Conservation (phyloP, 345 rosid species). For the Cochlearia excelsa region DNA sequence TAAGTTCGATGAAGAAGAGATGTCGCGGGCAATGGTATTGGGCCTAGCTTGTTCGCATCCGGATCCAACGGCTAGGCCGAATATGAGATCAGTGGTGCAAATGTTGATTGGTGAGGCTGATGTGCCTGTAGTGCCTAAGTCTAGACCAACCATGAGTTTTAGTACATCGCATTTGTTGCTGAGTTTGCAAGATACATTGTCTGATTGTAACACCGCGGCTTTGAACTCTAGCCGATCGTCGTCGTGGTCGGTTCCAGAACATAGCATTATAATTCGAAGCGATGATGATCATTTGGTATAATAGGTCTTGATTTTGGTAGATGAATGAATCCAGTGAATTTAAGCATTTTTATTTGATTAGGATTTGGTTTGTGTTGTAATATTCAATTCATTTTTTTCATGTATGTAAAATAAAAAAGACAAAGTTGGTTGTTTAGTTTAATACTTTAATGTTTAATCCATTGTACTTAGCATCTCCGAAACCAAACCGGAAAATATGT, state of each 20-base stretch:
- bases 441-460: no score
- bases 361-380: constrained; percentile 19
- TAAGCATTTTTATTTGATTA: constrained; percentile 17
- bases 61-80: constrained; percentile 51
- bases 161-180: constrained; percentile 81
- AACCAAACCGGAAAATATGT: no score
- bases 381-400: constrained; percentile 21
- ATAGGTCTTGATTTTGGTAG: not conserved
- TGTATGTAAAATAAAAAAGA: no score
- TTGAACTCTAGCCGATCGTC: constrained; percentile 57
- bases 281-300: constrained; percentile 34
- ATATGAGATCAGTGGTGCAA: constrained; percentile 53
- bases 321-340: not conserved
- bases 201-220: constrained; percentile 65
- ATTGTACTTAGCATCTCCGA: no score
- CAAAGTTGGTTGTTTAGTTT: no score
- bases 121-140: constrained; percentile 37
- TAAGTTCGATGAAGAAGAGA: constrained; percentile 42
- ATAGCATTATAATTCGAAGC: constrained; percentile 22
- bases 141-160: constrained; percentile 55
- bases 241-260: constrained; percentile 44
- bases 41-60: constrained; percentile 61
- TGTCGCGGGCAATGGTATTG: constrained; percentile 45
- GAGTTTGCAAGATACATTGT: constrained; percentile 84
- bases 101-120: constrained; percentile 43